Evolutionary conservation across 1,139 yeast species (phyloP).

Genomic region (Saccharomycopsis hybrid): DNA sequence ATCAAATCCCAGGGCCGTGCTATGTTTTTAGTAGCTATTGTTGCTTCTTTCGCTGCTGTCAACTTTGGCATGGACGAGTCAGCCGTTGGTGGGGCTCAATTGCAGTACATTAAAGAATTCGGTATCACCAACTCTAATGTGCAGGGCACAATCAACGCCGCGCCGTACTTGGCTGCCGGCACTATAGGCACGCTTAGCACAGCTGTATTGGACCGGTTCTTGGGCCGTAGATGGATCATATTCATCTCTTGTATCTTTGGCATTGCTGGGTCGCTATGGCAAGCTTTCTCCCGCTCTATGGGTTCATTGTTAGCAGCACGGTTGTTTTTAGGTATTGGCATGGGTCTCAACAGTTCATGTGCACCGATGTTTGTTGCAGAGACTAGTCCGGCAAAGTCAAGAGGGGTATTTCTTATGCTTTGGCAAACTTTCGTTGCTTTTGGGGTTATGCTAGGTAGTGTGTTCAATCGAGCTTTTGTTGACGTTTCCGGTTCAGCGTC

Average conservation of each 20-base stretch:
- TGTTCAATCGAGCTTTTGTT: constrained; percentile 34
- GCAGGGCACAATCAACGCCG: constrained; percentile 46
- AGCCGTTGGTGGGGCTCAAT: constrained; percentile 48
- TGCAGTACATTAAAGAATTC: constrained; percentile 38
- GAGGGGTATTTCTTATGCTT: constrained; percentile 38
- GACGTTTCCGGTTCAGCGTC: constrained; percentile 26
- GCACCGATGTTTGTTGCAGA: constrained; percentile 45
- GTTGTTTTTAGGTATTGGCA: constrained; percentile 33
- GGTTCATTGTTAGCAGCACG: constrained; percentile 43
- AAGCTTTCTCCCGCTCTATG: constrained; percentile 41
- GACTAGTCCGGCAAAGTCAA: constrained; percentile 42
- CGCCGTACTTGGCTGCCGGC: constrained; percentile 46
- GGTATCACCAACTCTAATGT: constrained; percentile 33
- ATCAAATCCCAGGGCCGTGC: constrained; percentile 23
- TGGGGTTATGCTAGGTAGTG: constrained; percentile 34
- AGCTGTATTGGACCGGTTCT: constrained; percentile 35
- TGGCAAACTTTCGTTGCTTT: constrained; percentile 36
- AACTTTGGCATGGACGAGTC: constrained; percentile 33
- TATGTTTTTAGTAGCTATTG: constrained; percentile 26
- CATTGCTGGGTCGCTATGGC: constrained; percentile 43
- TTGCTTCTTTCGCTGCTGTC: constrained; percentile 28
- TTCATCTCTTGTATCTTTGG: constrained; percentile 43
- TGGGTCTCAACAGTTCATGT: constrained; percentile 34
- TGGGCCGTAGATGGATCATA: constrained; percentile 43
- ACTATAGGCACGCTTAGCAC: constrained; percentile 43